Evolutionary conservation across 176 grass and related monocot species (phyloP).

Genomic region (Avena sativa): DNA sequence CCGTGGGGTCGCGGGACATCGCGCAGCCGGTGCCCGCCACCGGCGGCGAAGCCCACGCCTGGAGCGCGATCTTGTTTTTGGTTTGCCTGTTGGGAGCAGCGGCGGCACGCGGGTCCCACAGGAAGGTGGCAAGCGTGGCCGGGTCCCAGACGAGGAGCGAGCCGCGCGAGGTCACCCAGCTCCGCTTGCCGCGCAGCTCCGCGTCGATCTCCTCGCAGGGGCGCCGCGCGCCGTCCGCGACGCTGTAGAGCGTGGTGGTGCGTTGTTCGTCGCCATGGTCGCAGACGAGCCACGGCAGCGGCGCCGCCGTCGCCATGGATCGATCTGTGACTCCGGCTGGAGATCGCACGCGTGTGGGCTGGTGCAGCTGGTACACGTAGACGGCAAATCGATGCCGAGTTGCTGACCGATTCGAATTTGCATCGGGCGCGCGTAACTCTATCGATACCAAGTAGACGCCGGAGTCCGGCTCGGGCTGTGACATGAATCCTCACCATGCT

Average conservation of each 20-base stretch:
- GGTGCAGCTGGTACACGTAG: too few species aligned
- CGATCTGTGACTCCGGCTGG: background rate
- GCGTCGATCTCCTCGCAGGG: background rate
- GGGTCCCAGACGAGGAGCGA: slow-evolving; percentile 12
- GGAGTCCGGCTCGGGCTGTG: too few species aligned
- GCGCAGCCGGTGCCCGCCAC: background rate
- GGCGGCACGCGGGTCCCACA: slow-evolving; percentile 13
- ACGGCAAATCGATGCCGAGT: too few species aligned
- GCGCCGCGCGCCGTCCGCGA: background rate
- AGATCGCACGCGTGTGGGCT: background rate
- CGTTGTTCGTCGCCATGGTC: background rate
- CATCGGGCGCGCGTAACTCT: too few species aligned
- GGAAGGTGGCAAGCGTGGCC: slow-evolving; percentile 18
- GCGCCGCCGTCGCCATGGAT: background rate
- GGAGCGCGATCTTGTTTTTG: background rate
- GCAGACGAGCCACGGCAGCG: background rate
- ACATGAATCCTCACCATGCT: too few species aligned
- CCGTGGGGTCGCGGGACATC: background rate
- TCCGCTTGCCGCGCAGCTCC: background rate
- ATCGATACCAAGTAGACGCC: too few species aligned
- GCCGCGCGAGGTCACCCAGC: background rate
- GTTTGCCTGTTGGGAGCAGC: background rate
- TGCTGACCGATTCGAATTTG: too few species aligned
- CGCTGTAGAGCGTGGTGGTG: background rate
- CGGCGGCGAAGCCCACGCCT: slow-evolving; percentile 3